Evolutionary conservation across 164 flowering plant species (phyloP).

Genomic region (Macadamia integrifolia): DNA sequence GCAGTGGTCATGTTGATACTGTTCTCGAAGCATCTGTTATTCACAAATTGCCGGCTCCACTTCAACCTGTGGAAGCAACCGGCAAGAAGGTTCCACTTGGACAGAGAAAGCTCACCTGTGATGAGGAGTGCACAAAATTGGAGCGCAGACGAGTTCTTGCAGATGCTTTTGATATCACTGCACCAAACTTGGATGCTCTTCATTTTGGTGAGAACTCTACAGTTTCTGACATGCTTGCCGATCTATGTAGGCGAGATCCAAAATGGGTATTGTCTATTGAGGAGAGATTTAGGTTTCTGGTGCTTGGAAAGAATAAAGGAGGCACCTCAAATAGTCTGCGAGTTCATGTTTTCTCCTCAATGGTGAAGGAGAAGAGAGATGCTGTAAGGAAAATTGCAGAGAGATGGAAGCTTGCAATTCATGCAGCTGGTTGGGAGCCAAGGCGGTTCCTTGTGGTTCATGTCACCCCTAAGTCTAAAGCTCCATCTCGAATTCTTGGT

Average conservation of each 20-base stretch:
- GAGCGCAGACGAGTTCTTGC: conserved; percentile 87
- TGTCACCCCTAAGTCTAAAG: conserved; percentile 79
- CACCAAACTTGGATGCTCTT: conserved; percentile 76
- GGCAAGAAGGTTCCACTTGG: conserved; percentile 75
- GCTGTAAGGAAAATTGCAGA: conserved; percentile 82
- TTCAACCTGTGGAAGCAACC: conserved; percentile 67
- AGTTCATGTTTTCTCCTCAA: conserved; percentile 85
- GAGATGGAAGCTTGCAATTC: conserved; percentile 86
- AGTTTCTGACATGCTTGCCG: conserved; percentile 53
- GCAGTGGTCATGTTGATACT: conserved; percentile 37
- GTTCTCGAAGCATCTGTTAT: conserved; percentile 64
- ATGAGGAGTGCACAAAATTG: conserved; percentile 79
- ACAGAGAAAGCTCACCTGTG: conserved; percentile 81
- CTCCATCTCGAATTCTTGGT: conserved; percentile 69
- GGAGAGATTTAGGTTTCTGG: conserved; percentile 82
- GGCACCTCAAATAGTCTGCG: conserved; percentile 31
- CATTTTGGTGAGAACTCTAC: conserved; percentile 70
- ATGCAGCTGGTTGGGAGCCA: conserved; percentile 95
- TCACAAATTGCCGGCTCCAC: conserved; percentile 71
- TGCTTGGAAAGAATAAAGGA: conserved; percentile 67
- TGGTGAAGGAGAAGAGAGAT: conserved; percentile 85
- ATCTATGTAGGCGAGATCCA: conserved; percentile 77
- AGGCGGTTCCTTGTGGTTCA: conserved; percentile 72
- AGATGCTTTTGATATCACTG: conserved; percentile 80
- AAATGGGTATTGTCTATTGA: conserved; percentile 90